Base-by-base conservation (phyloP, 139 green algal genomes). In the Diplosphaera chodatii region DNA sequence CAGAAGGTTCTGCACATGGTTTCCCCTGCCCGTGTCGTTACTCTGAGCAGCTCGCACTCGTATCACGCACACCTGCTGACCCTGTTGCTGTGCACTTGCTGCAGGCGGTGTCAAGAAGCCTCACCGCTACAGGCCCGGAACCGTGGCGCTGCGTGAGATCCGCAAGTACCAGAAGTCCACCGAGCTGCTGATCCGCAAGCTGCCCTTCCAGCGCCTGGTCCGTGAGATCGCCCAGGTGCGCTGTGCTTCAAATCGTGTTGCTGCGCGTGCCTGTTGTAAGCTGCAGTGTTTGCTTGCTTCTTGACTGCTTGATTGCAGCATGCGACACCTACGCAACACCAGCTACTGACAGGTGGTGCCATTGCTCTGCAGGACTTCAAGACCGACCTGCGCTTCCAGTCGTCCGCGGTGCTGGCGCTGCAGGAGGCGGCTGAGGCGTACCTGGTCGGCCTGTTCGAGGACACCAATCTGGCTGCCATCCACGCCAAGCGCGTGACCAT, bases 341-440 rank as follows among this genome's bases (percentile, higher is more conserved):
- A n/a, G n/a, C n/a, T n/a, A n/a, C n/a, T n/a, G n/a, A n/a, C n/a
- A n/a, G n/a, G n/a, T n/a, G n/a, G n/a, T n/a, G n/a, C n/a, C n/a
- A n/a, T n/a, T n/a, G n/a, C n/a, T n/a, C n/a, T n/a, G 23, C 74
- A 79, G 68, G 74, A 79, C 74, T 79, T 79, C 74, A 79, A 79
- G 71, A 78, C 73, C 33, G 73, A 82, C 41, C 91, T 90, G 77
- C 81, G 88, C 71, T 89, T 89, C 78, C 88, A 91, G 85, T 84
- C 41, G 76, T 90, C 84, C 64, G 95, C 95, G 32, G 92, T 98
- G 65, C 85, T 99, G 69, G 94, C 89, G 28, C 90, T 98, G 48
- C 94, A 98, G 88, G 94, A 97, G 87, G 94, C 94, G 32, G 89
- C 92, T 71, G 94, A 98, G 90, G 94, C 94, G 68, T 98, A 98